Conservation (phyloP, 208 protist species). For the Wallacemonas sp. region DNA sequence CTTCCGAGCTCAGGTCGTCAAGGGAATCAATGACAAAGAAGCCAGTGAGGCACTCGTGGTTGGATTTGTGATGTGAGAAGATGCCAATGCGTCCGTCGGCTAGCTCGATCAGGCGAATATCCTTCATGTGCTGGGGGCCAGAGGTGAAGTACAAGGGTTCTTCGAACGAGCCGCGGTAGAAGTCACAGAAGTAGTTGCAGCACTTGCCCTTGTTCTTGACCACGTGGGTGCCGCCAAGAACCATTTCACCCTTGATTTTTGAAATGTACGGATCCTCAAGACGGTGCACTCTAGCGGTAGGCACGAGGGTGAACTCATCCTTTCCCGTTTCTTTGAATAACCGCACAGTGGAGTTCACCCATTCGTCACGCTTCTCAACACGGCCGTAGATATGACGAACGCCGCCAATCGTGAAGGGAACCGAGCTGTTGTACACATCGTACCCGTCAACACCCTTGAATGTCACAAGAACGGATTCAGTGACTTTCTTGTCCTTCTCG, state of each 20-base stretch:
- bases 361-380: constrained; percentile 47
- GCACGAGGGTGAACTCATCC: constrained; percentile 53
- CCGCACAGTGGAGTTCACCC: constrained; percentile 50
- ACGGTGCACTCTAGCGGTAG: constrained; percentile 38
- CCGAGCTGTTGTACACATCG: constrained; percentile 67
- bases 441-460: constrained; percentile 55
- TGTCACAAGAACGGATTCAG: constrained; percentile 30
- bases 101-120: constrained; percentile 52
- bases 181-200: constrained; percentile 52
- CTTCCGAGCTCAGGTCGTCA: constrained; percentile 42
- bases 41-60: constrained; percentile 45
- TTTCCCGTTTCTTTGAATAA: constrained; percentile 47
- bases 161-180: constrained; percentile 36
- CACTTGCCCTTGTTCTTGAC: constrained; percentile 49
- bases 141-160: constrained; percentile 59
- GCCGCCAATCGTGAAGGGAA: constrained; percentile 46
- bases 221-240: constrained; percentile 55
- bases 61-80: constrained; percentile 57
- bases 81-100: constrained; percentile 48
- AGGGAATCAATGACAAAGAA: constrained; percentile 48
- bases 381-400: constrained; percentile 48
- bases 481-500: constrained; percentile 42
- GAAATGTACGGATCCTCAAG: constrained; percentile 57
- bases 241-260: constrained; percentile 44
- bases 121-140: constrained; percentile 58